Evolutionary conservation across 441 rosid species (phyloP).

Genomic region (Kokia cookei): DNA sequence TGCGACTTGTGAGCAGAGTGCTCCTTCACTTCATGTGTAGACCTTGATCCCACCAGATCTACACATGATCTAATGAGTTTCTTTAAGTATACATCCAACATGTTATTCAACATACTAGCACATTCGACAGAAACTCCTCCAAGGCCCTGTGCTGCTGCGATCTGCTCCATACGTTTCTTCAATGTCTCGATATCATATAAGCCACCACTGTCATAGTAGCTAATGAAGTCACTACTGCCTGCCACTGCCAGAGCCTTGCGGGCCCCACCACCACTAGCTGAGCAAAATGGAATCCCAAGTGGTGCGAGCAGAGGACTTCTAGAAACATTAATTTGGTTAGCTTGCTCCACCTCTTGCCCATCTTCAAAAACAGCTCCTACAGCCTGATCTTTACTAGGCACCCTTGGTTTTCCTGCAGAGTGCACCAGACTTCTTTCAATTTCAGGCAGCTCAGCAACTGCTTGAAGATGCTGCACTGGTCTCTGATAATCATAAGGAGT

Average conservation of each 20-base stretch:
- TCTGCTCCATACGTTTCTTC: constrained; percentile 74
- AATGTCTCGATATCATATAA: constrained; percentile 57
- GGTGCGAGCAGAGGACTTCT: constrained; percentile 61
- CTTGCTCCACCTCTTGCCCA: constrained; percentile 50
- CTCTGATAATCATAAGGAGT: constrained; percentile 57
- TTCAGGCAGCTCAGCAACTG: constrained; percentile 44
- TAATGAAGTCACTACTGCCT: constrained; percentile 27
- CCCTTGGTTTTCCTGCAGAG: constrained; percentile 27
- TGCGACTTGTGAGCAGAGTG: constrained; percentile 48
- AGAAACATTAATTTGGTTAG: constrained; percentile 28
- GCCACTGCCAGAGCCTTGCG: constrained; percentile 40
- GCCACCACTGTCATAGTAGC: constrained; percentile 55
- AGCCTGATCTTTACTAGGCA: constrained; percentile 35
- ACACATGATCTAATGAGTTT: constrained; percentile 66
- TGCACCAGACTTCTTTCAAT: constrained; percentile 30
- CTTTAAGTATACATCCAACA: constrained; percentile 77
- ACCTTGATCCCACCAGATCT: constrained; percentile 51
- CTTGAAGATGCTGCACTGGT: constrained; percentile 45
- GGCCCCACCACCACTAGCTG: constrained; percentile 64
- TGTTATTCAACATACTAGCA: constrained; percentile 56
- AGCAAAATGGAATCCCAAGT: constrained; percentile 59
- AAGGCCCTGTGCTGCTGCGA: constrained; percentile 70
- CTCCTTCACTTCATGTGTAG: constrained; percentile 35
- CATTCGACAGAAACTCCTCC: constrained; percentile 76
- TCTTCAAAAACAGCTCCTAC: constrained; percentile 30